Conservation (phyloP, 139 green algal species). For the Picochlorum sp. region DNA sequence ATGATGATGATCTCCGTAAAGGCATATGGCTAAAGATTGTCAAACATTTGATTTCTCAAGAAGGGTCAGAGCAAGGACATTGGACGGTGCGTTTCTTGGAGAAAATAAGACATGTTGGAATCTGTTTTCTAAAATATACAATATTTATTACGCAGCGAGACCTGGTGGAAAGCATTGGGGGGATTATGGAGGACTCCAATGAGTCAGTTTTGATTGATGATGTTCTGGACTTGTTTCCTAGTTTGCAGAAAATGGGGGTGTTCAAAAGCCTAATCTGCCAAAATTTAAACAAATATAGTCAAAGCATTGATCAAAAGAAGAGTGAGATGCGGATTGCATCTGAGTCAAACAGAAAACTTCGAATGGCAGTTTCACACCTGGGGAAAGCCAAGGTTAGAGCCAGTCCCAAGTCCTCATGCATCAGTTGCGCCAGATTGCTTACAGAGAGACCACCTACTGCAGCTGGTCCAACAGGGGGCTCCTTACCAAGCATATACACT, state of each 20-base stretch:
- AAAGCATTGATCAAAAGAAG: constrained; percentile 53
- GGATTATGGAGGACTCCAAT: constrained; percentile 56
- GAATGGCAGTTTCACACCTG: background rate
- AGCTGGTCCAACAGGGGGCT: constrained; percentile 34
- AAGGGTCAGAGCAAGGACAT: background rate
- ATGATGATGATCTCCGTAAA: constrained; percentile 39
- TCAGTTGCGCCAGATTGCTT: constrained; percentile 44
- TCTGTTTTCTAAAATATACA: background rate
- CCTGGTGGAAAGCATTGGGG: constrained; percentile 44
- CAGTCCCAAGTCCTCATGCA: constrained; percentile 42
- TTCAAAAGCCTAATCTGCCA: constrained; percentile 87
- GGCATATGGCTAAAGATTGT: constrained; percentile 88
- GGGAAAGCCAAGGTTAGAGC: constrained; percentile 31
- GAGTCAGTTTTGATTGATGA: constrained; percentile 90
- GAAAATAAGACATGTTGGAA: background rate
- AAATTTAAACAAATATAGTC: constrained; percentile 81
- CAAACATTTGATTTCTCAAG: constrained; percentile 64
- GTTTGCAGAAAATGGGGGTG: constrained; percentile 91
- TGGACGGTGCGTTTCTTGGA: background rate
- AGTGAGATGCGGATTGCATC: constrained; percentile 68
- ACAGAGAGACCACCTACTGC: constrained; percentile 25
- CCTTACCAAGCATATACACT: constrained; percentile 59
- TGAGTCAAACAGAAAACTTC: constrained; percentile 40
- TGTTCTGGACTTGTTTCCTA: constrained; percentile 93
- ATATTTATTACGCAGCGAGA: background rate